A percentile compares a stretch with the other conserved stretches of the same genome.
Evolutionary conservation across 225 moss, liverwort and hornwort genomes (phyloP).

Genomic region (Antitrichia curtipendula): DNA sequence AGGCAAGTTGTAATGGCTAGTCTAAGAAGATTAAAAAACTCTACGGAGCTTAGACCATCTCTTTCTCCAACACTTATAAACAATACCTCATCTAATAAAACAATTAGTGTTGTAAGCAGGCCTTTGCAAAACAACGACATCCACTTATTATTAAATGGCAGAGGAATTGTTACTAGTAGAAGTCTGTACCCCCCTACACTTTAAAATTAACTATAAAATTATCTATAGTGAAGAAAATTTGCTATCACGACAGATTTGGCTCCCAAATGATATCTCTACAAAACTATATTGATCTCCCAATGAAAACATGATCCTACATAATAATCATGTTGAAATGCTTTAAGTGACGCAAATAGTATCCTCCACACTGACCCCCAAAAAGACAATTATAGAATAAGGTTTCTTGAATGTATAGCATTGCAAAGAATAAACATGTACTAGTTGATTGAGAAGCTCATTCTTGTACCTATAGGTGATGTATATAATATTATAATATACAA

Average conservation of each 20-base stretch:
- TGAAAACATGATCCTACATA: neutral
- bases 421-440: constrained; percentile 27
- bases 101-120: no score
- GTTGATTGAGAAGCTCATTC: constrained; percentile 66
- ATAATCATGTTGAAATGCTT: neutral
- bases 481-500: no score
- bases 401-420: neutral
- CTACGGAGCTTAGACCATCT: neutral
- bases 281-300: neutral
- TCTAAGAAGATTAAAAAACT: neutral
- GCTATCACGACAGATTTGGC: neutral
- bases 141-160: neutral
- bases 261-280: neutral
- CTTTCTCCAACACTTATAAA: neutral
- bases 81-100: neutral
- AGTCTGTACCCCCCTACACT: neutral
- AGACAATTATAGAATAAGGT: neutral
- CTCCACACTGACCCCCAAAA: neutral
- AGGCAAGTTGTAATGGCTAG: neutral
- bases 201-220: neutral
- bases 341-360: no score
- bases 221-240: no score
- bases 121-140: neutral
- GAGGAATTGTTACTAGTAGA: neutral
- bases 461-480: constrained; percentile 14